phyloP scores from a whole-genome alignment of 352 stramenopile species.

The Pythium vanterpoolii region DNA sequence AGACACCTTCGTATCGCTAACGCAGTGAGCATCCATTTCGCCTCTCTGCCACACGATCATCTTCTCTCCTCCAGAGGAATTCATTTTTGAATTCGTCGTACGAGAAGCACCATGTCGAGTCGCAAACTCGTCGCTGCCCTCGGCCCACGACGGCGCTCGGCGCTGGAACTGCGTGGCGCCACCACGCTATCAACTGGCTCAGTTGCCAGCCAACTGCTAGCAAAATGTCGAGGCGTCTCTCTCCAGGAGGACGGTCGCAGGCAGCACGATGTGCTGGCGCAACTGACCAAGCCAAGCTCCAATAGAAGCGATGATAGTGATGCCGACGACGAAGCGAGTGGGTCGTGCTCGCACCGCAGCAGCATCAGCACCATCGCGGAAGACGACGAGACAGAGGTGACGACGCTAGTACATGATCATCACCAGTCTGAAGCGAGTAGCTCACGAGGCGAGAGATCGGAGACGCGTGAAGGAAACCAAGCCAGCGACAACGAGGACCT shows the following conservation, averaged over 20 bases:
- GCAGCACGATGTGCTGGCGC: not conserved
- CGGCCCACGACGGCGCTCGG: slow-evolving; percentile 1
- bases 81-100: not conserved
- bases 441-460: too few relatives aligned
- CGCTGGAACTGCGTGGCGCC: not conserved
- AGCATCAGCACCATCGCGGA: slow-evolving; percentile 4
- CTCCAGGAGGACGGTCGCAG: not conserved
- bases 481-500: not conserved
- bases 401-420: too few relatives aligned
- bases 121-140: not conserved
- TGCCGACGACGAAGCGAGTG: not conserved
- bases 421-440: not conserved
- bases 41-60: not conserved
- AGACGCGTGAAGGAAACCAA: not conserved
- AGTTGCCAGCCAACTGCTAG: slow-evolving; percentile 6
- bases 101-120: not conserved
- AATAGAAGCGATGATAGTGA: not conserved
- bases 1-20: not conserved
- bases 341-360: slow-evolving; percentile 3
- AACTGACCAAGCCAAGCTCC: not conserved
- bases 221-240: slow-evolving; percentile 4
- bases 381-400: slow-evolving; percentile 3
- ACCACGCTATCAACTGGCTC: not conserved
- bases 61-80: not conserved
- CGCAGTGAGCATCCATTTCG: not conserved